These are phyloP conservation scores for Kuraishia capsulata DNA, from an alignment of 805 yeast species.

Conservation along the genomic window DNA sequence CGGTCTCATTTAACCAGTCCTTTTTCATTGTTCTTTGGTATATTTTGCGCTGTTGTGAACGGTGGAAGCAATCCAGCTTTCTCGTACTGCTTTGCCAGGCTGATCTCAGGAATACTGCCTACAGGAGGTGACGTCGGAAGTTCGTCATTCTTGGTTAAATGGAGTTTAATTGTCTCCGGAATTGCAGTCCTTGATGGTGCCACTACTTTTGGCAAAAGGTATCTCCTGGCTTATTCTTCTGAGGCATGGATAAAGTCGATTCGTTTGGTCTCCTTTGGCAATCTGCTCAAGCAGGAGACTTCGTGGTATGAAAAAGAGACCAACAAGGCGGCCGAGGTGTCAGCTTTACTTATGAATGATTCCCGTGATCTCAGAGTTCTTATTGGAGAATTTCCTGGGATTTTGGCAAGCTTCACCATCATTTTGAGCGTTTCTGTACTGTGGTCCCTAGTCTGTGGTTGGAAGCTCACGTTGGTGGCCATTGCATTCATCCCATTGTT, in stretches of 20 bases:
- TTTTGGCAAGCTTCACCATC: constrained; percentile 41
- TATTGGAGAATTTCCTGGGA: constrained; percentile 52
- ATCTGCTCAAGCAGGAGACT: constrained; percentile 41
- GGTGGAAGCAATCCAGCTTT: constrained; percentile 71
- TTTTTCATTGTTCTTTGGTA: constrained; percentile 34
- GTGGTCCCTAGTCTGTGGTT: constrained; percentile 76
- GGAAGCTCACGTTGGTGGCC: constrained; percentile 84
- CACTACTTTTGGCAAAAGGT: constrained; percentile 40
- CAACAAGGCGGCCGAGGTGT: constrained; percentile 39
- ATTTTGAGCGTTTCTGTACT: constrained; percentile 51
- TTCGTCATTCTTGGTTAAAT: constrained; percentile 30
- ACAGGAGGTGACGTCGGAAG: constrained; percentile 20
- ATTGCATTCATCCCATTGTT: constrained; percentile 66
- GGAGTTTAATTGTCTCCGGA: constrained; percentile 61
- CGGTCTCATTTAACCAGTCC: background rate
- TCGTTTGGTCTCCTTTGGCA: constrained; percentile 38
- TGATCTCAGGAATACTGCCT: constrained; percentile 58
- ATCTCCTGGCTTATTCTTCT: constrained; percentile 44
- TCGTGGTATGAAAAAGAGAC: constrained; percentile 37
- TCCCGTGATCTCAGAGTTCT: constrained; percentile 65
- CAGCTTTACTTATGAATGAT: constrained; percentile 72
- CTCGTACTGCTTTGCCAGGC: constrained; percentile 65
- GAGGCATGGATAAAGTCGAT: constrained; percentile 58
- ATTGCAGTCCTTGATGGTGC: constrained; percentile 59
- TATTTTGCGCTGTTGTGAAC: constrained; percentile 39